Conservation (phyloP, 2,329 filamentous ascomycete genomes). For the Plenodomus biglobosus region DNA sequence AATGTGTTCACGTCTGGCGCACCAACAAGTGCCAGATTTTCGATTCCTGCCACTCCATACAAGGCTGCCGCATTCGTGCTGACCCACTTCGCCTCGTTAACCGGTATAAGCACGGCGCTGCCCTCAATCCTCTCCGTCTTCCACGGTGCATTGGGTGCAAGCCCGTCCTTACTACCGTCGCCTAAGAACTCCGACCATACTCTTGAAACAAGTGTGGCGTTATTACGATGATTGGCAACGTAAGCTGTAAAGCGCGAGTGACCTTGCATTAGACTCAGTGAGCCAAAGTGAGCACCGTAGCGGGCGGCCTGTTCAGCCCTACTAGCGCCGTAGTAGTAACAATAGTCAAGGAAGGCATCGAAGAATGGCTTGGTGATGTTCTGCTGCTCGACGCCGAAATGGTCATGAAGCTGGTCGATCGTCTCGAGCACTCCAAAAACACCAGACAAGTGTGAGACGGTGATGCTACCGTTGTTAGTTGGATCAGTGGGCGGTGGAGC, state of each 20-base stretch:
- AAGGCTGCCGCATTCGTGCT: slow-evolving; percentile 59
- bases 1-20: slow-evolving; percentile 19
- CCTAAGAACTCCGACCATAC: slow-evolving; percentile 60
- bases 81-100: slow-evolving; percentile 61
- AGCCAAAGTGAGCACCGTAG: slow-evolving; percentile 55
- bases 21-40: slow-evolving; percentile 52
- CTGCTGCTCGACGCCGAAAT: slow-evolving; percentile 42
- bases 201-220: slow-evolving; percentile 52
- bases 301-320: slow-evolving; percentile 54
- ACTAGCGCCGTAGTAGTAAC: slow-evolving; percentile 58
- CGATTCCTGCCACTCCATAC: slow-evolving; percentile 61
- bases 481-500: slow-evolving; percentile 57
- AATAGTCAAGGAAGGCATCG: slow-evolving; percentile 61
- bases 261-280: slow-evolving; percentile 54
- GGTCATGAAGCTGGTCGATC: slow-evolving; percentile 57
- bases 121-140: slow-evolving; percentile 47
- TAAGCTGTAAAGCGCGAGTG: slow-evolving; percentile 63
- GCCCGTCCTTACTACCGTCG: slow-evolving; percentile 39
- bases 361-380: slow-evolving; percentile 55
- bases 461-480: slow-evolving; percentile 54
- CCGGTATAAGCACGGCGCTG: slow-evolving; percentile 49
- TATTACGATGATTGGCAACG: slow-evolving; percentile 49
- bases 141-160: slow-evolving; percentile 49
- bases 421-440: slow-evolving; percentile 63
- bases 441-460: slow-evolving; percentile 58